Evolutionary conservation across 208 protist species (phyloP), one percentile per base, ranked within the genome.

Genomic region (Crithidia bombi): DNA sequence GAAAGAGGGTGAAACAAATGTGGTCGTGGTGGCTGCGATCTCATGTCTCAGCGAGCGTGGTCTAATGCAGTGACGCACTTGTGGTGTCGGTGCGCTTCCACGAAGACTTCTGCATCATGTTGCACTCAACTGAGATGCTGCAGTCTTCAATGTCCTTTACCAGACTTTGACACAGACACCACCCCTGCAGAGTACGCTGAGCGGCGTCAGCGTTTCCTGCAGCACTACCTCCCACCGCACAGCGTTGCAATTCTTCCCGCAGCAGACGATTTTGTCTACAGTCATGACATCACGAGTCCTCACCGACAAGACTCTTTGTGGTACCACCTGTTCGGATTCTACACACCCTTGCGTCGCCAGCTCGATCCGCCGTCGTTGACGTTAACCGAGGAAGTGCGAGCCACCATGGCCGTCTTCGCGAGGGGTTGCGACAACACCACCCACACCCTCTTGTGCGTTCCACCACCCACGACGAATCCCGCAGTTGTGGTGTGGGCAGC

Each of bases 321-420:
- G 59, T 82, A 78, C 19, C 85, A 90, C 47, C 67, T 90, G 25
- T 90, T 90, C 44, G 82, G 82, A 3, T 49, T 82, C 19, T 28
- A 26, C 23, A 47, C 39, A 21, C 65, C 75, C 3, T 46, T 86
- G 51, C 72, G 81, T 19, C 75, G 69, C 2, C 58, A 68, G 12
- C 64, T 75, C 32, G 62, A 41, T 4, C 81, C 75, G 9, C 57
- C 63, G 49, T 65, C 50, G 25, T 55, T 59, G 2, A 3, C 25
- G 7, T 33, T 39, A 6, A 73, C 62, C 9, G 59, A 74, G 11
- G 69, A 73, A 39, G 35, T 75, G 4, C 64, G 46, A 3, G 50
- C 80, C 25, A 85, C 73, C 7, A 73, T 78, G 43, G 83, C 79
- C 2, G 65, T 70, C 21, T 76, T 89, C 39, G 59, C 71, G 21